phyloP scores from a whole-genome alignment of 78 protist species.

The slime mould (Dictyostelium discoideum) region dicty_2.7 NC_007089.4:2575501-2576000 shows the following conservation, averaged over 20 bases:
- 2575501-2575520: neutral
- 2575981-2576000: neutral
- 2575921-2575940: too few species aligned
- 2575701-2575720: neutral
- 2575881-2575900: too few species aligned
- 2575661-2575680: neutral
- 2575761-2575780: neutral
- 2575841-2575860: too few species aligned
- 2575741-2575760: neutral
- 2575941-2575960: too few species aligned
- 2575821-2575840: too few species aligned
- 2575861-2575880: neutral
- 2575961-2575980: too few species aligned
- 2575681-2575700: neutral
- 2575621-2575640: neutral
- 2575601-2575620: neutral
- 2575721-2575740: neutral
- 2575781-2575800: conserved; percentile 1
- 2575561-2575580: neutral
- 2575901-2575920: too few species aligned
- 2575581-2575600: neutral
- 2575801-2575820: neutral
- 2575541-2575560: conserved; percentile 1
- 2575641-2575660: neutral
- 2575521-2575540: neutral